A percentile compares a stretch with the other conserved stretches of the same genome.
These are phyloP conservation scores for Xylaria sp. DNA, from an alignment of 2,329 filamentous ascomycete genomes.

Conservation along the genomic window DNA sequence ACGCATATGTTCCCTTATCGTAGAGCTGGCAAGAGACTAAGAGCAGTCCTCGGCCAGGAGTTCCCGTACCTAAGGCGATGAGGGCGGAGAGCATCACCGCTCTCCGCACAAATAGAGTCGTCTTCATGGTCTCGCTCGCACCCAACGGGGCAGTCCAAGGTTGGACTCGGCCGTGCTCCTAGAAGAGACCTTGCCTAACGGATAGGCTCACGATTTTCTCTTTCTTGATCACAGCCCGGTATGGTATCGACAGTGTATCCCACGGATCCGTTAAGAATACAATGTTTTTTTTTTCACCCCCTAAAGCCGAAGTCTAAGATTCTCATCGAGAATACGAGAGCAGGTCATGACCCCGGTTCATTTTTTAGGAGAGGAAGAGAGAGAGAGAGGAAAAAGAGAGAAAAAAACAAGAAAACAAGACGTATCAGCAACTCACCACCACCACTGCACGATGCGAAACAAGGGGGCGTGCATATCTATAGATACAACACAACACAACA, in stretches of 20 bases:
- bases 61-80: slow-evolving; percentile 19
- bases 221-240: neutral
- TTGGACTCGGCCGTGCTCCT: too few species aligned
- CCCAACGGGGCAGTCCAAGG: too few species aligned
- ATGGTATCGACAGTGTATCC: neutral
- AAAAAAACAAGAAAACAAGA: neutral
- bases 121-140: slow-evolving; percentile 12
- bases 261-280: neutral
- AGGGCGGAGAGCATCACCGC: slow-evolving; percentile 15
- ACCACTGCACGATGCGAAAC: neutral
- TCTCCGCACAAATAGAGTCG: neutral
- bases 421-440: neutral
- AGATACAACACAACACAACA: too few species aligned
- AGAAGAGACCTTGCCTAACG: too few species aligned
- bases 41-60: neutral
- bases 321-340: neutral
- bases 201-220: neutral
- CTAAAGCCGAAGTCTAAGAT: neutral
- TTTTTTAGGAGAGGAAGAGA: neutral
- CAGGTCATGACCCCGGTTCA: neutral
- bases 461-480: too few species aligned
- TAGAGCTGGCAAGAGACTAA: neutral
- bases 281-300: neutral
- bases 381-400: neutral
- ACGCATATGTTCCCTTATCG: neutral